Evolutionary conservation across 2,329 filamentous ascomycete species (phyloP).

Genomic region (Plectosphaerella plurivora): DNA sequence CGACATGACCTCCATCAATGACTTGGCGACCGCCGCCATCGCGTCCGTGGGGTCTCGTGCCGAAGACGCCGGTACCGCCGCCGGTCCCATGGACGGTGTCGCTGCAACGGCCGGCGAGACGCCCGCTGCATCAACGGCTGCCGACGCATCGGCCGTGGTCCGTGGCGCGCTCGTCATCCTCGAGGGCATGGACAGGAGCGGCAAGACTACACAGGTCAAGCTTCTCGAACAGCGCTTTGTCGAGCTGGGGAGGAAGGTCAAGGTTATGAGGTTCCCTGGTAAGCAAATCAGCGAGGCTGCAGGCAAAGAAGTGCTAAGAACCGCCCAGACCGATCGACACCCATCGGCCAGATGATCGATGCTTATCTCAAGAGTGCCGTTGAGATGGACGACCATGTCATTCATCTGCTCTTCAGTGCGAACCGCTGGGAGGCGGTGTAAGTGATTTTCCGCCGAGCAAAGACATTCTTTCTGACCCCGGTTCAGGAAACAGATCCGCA

Average conservation of each 20-base stretch:
- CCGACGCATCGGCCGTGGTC: constrained; percentile 14
- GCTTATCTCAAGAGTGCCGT: constrained; percentile 68
- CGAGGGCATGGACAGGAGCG: constrained; percentile 84
- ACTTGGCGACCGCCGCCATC: constrained; percentile 43
- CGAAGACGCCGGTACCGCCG: constrained; percentile 12
- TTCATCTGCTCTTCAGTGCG: constrained; percentile 85
- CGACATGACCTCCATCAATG: constrained; percentile 43
- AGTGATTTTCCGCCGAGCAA: constrained; percentile 18
- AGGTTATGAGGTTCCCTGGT: constrained; percentile 56
- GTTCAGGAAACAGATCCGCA: constrained; percentile 44
- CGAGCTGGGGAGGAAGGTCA: constrained; percentile 42
- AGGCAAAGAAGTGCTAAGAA: background rate
- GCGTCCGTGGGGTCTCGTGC: constrained; percentile 31
- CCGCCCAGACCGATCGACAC: constrained; percentile 71
- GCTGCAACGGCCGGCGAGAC: background rate
- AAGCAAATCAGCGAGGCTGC: constrained; percentile 14
- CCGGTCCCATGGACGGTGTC: background rate
- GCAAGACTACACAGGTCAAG: constrained; percentile 87
- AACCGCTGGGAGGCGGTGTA: constrained; percentile 79
- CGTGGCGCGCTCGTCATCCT: constrained; percentile 77
- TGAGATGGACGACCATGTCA: constrained; percentile 79
- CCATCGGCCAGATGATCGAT: constrained; percentile 85
- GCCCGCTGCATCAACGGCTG: constrained; percentile 2
- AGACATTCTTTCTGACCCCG: background rate
- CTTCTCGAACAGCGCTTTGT: constrained; percentile 54